These are phyloP conservation scores for Phytophthora constricta DNA, from an alignment of 352 stramenopile genomes.

Conservation along the genomic window DNA sequence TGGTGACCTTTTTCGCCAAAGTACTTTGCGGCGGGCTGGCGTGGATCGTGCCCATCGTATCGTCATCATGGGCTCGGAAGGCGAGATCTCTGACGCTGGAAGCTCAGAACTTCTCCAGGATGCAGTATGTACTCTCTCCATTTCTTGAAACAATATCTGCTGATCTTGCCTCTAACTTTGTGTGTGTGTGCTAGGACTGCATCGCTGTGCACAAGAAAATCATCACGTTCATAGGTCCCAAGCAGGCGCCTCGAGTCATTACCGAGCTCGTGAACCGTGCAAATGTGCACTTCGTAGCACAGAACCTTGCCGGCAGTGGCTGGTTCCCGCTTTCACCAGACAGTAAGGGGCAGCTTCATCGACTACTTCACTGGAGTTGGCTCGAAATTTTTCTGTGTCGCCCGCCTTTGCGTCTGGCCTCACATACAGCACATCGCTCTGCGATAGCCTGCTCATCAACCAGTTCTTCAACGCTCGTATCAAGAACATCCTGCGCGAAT, in stretches of 20 bases:
- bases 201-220: slow-evolving; percentile 85
- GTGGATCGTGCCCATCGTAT: slow-evolving; percentile 66
- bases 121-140: slow-evolving; percentile 42
- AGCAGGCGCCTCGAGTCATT: slow-evolving; percentile 66
- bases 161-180: neutral
- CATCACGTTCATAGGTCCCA: slow-evolving; percentile 57
- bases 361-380: slow-evolving; percentile 57
- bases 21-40: slow-evolving; percentile 57
- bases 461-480: slow-evolving; percentile 88
- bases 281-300: slow-evolving; percentile 84
- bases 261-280: slow-evolving; percentile 80
- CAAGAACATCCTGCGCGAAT: slow-evolving; percentile 86
- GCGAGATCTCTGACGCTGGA: slow-evolving; percentile 57
- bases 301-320: slow-evolving; percentile 70
- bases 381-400: slow-evolving; percentile 73
- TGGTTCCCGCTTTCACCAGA: slow-evolving; percentile 61
- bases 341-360: slow-evolving; percentile 36
- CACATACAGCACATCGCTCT: slow-evolving; percentile 86
- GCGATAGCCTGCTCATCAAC: slow-evolving; percentile 87
- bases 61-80: slow-evolving; percentile 78
- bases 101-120: slow-evolving; percentile 77
- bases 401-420: slow-evolving; percentile 78
- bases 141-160: neutral
- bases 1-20: slow-evolving; percentile 65
- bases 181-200: slow-evolving; percentile 41